Conservation (phyloP, 2,329 filamentous ascomycete species). For the Colletotrichum lindemuthianum region DNA sequence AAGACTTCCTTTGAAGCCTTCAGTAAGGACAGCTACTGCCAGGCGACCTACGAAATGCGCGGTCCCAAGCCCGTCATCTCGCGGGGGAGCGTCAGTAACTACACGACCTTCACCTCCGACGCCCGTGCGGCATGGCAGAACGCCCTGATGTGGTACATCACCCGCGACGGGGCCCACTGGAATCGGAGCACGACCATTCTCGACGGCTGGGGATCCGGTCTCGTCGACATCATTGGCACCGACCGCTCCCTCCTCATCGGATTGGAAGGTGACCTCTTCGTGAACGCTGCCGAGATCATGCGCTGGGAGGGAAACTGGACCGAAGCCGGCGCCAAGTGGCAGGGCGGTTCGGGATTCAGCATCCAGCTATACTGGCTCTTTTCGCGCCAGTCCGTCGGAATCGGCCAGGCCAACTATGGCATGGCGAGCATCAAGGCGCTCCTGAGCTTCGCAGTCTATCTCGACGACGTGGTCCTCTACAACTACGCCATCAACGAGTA, state of each 20-base stretch:
- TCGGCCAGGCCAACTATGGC: slow-evolving; percentile 55
- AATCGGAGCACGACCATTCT: slow-evolving; percentile 47
- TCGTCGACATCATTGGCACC: slow-evolving; percentile 46
- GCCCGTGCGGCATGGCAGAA: slow-evolving; percentile 52
- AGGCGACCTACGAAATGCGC: slow-evolving; percentile 42
- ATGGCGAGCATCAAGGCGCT: slow-evolving; percentile 52
- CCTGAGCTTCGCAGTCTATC: slow-evolving; percentile 51
- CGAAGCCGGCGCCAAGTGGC: slow-evolving; percentile 45
- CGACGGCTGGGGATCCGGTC: slow-evolving; percentile 47
- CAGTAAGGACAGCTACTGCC: slow-evolving; percentile 26
- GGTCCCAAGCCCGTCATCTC: slow-evolving; percentile 45
- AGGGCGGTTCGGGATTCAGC: slow-evolving; percentile 49
- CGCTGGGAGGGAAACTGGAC: slow-evolving; percentile 53
- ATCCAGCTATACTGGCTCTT: slow-evolving; percentile 55
- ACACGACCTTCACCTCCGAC: slow-evolving; percentile 48
- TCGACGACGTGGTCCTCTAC: slow-evolving; percentile 52
- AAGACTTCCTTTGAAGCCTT: slow-evolving; percentile 16
- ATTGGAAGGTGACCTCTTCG: slow-evolving; percentile 51
- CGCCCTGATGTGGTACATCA: slow-evolving; percentile 55
- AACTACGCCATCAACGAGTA: slow-evolving; percentile 52
- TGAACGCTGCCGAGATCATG: slow-evolving; percentile 56
- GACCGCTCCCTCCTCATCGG: slow-evolving; percentile 50
- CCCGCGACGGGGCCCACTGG: slow-evolving; percentile 48
- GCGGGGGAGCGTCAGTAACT: slow-evolving; percentile 47
- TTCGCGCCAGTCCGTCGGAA: slow-evolving; percentile 47